These are phyloP conservation scores for Trametes sanguinea DNA, from an alignment of 768 basidiomycete genomes.

Conservation along the genomic window DNA sequence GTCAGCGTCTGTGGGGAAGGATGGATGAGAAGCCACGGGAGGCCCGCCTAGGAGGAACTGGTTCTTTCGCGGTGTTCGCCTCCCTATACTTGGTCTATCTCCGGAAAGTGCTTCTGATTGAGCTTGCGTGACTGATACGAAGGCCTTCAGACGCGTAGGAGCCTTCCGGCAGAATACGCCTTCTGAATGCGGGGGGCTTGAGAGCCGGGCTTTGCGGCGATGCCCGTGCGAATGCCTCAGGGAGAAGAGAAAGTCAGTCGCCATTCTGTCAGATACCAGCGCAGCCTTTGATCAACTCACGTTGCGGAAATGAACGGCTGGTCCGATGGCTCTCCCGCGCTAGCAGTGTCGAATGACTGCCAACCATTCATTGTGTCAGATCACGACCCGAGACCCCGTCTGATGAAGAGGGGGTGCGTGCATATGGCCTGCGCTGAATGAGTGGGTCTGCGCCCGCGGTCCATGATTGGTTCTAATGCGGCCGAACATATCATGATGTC, in stretches of 20 bases:
- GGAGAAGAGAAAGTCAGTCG: conserved; percentile 20
- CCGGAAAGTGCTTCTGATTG: conserved; percentile 6
- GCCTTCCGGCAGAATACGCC: not conserved
- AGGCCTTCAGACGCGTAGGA: not conserved
- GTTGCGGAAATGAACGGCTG: conserved; percentile 7
- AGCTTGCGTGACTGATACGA: conserved; percentile 14
- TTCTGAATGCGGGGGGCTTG: not conserved
- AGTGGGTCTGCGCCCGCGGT: not conserved
- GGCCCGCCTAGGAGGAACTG: not conserved
- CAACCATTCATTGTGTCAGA: conserved; percentile 7
- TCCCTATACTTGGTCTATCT: conserved; percentile 3
- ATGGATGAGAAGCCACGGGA: not conserved
- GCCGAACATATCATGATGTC: conserved; percentile 18
- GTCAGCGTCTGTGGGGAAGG: not conserved
- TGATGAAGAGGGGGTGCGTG: not conserved
- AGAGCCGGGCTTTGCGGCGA: conserved; percentile 8
- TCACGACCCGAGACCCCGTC: not conserved
- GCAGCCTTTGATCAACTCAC: conserved; percentile 12
- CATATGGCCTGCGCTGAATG: not conserved
- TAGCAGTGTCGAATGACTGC: not conserved
- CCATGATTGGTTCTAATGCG: conserved; percentile 12
- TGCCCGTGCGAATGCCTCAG: conserved; percentile 20
- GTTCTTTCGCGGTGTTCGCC: conserved; percentile 4
- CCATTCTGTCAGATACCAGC: conserved; percentile 17
- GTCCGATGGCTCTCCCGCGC: conserved; percentile 1